A percentile compares a stretch with the other conserved stretches of the same genome.
Evolutionary conservation across 106 monocot species (phyloP).

Genomic region (Narthecium ossifragum): DNA sequence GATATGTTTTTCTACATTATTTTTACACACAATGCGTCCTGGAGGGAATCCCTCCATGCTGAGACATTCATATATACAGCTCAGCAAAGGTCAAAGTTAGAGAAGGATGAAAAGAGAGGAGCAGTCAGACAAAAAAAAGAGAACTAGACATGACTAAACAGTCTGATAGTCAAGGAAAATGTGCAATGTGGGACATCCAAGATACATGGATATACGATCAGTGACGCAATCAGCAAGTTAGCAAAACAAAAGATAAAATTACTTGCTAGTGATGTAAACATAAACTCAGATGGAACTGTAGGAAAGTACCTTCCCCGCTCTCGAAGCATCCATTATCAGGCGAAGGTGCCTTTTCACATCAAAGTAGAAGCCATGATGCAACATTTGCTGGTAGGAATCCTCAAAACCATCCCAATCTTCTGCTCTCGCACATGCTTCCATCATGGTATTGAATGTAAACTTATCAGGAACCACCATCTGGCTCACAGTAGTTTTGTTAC

Average conservation of each 20-base stretch:
- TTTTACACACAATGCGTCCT: too few species aligned
- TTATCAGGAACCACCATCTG: conserved; percentile 67
- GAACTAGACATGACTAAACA: too few species aligned
- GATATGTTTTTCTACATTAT: too few species aligned
- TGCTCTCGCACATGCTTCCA: conserved; percentile 51
- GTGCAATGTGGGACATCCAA: too few species aligned
- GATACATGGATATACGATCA: too few species aligned
- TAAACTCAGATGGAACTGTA: not conserved
- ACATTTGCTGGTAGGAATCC: conserved; percentile 58
- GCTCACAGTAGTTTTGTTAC: conserved; percentile 26
- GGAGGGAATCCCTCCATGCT: too few species aligned
- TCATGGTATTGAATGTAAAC: conserved; percentile 90
- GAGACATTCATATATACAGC: too few species aligned
- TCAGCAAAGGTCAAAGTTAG: too few species aligned
- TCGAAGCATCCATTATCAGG: conserved; percentile 70
- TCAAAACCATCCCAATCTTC: conserved; percentile 81
- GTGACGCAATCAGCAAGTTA: not conserved
- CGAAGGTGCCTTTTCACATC: conserved; percentile 65
- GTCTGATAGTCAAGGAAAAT: too few species aligned
- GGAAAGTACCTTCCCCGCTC: conserved; percentile 87
- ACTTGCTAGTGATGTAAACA: not conserved
- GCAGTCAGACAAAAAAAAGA: too few species aligned
- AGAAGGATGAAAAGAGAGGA: too few species aligned
- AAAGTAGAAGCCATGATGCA: conserved; percentile 65
- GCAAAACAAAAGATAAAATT: not conserved